Percentiles rank a stretch among this genome's conserved stretches.
Conservation (phyloP, 345 rosid genomes). For the Sonneratia caseolaris region DNA sequence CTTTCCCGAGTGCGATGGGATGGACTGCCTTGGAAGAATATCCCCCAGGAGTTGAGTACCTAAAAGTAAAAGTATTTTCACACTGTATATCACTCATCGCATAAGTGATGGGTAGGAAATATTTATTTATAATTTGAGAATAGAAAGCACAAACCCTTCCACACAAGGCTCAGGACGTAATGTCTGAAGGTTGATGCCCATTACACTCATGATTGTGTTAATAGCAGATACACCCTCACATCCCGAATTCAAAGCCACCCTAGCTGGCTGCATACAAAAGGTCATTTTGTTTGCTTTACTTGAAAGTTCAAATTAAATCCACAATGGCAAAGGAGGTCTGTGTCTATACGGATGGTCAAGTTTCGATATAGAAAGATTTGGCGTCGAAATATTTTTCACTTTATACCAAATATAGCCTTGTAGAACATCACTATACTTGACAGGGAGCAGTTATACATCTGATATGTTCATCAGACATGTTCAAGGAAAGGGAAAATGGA, state of each 20-base stretch:
- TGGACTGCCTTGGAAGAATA: slow-evolving; percentile 92
- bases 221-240: slow-evolving; percentile 87
- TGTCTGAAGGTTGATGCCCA: slow-evolving; percentile 83
- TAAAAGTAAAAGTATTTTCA: slow-evolving; percentile 21
- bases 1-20: slow-evolving; percentile 87
- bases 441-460: not conserved
- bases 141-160: slow-evolving; percentile 65
- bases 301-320: not conserved
- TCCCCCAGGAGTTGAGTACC: slow-evolving; percentile 97
- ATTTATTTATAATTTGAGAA: not conserved
- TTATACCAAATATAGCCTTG: not conserved
- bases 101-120: not conserved
- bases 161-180: slow-evolving; percentile 95
- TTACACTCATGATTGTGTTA: slow-evolving; percentile 93
- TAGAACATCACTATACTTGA: not conserved
- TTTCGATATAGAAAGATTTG: not conserved
- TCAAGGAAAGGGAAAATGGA: not conserved
- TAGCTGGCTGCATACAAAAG: slow-evolving; percentile 53
- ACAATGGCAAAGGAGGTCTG: not conserved
- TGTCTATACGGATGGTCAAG: not conserved
- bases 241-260: slow-evolving; percentile 74
- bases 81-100: not conserved
- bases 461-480: not conserved
- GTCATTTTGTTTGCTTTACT: not conserved
- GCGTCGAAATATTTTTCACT: not conserved